Conservation (phyloP, 2,329 filamentous ascomycete species). For the Cordyceps pruinosa region DNA sequence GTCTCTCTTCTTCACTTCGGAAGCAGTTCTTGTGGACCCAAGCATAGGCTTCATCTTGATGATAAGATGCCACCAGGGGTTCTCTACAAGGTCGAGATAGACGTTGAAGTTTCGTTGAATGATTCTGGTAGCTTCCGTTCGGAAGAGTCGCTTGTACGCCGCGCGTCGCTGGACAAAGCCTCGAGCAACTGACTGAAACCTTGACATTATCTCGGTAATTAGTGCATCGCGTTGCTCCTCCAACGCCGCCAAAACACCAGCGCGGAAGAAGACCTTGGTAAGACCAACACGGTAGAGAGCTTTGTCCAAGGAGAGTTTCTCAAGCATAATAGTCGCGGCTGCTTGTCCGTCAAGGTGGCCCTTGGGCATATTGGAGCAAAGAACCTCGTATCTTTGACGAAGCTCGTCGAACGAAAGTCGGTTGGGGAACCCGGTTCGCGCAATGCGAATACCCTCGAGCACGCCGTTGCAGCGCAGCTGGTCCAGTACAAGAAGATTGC, state of each 20-base stretch:
- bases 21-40: constrained; percentile 82
- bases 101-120: constrained; percentile 92
- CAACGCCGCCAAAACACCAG: constrained; percentile 89
- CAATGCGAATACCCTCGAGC: constrained; percentile 95
- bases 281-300: constrained; percentile 87
- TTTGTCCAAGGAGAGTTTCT: constrained; percentile 78
- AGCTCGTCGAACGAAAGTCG: constrained; percentile 89
- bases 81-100: constrained; percentile 82
- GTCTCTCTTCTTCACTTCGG: constrained; percentile 91
- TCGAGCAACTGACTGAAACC: constrained; percentile 86
- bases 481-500: constrained; percentile 85
- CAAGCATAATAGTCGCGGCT: constrained; percentile 77
- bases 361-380: constrained; percentile 81
- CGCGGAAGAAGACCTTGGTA: constrained; percentile 96
- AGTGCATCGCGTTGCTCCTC: constrained; percentile 92
- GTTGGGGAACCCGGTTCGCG: constrained; percentile 93
- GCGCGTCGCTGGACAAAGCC: constrained; percentile 84
- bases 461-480: constrained; percentile 99
- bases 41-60: constrained; percentile 92
- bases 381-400: constrained; percentile 88
- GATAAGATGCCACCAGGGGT: constrained; percentile 96
- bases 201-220: constrained; percentile 87
- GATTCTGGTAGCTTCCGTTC: constrained; percentile 88
- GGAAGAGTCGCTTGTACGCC: constrained; percentile 87
- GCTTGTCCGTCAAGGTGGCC: constrained; percentile 87